Evolutionary conservation across 2,329 filamentous ascomycete genomes (phyloP), one percentile per base, ranked within the genome.

Genomic region (Alternaria sp.): DNA sequence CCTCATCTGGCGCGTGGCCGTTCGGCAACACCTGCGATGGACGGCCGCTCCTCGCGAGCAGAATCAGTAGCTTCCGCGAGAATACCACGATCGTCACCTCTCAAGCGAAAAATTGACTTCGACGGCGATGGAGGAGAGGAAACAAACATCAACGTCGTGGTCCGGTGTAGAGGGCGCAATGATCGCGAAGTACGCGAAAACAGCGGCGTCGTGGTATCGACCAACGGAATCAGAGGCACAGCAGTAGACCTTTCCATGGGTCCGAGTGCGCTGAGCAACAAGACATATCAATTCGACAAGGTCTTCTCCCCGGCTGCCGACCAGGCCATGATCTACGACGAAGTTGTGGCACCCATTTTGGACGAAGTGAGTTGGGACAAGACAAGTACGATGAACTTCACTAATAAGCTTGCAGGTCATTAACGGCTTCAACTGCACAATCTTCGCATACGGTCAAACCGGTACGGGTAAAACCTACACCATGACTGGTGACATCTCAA

Each of bases 381-480:
- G 28, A 5, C 12, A 12, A 7, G 16, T 9, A n/a, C 20, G 20
- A 22, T 22, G 20, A 20, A 20, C 20, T 20, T 20, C 20, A 20
- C 20, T 20, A 20, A 20, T 20, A 20, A 20, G 20, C 20, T 20
- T 20, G 20, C 20, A 97, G 93, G 97, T 98, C 85, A 86, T 99
- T 43, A 87, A 89, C 25, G 95, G 95, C 54, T 98, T 92, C 82
- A 99, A 99, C 79, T 99, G 95, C 81, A 99, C 95, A 5, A 97
- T 99, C 62, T 99, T 99, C 73, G 95, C 95, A 34, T 99, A 99
- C 78, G 95, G 95, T 27, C 95, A 99, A 79, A 99, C 95, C 0
- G 95, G 95, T 45, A 99, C 95, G 0, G 95, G 95, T 71, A 99
- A 99, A 80, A 99, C 95, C 14, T 99, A 99, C 80, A 99, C 95